A percentile compares a stretch with the other conserved stretches of the same genome.
These are phyloP conservation scores for Fusarium sp. DNA, from an alignment of 2,329 filamentous ascomycete species.

Conservation along the genomic window DNA sequence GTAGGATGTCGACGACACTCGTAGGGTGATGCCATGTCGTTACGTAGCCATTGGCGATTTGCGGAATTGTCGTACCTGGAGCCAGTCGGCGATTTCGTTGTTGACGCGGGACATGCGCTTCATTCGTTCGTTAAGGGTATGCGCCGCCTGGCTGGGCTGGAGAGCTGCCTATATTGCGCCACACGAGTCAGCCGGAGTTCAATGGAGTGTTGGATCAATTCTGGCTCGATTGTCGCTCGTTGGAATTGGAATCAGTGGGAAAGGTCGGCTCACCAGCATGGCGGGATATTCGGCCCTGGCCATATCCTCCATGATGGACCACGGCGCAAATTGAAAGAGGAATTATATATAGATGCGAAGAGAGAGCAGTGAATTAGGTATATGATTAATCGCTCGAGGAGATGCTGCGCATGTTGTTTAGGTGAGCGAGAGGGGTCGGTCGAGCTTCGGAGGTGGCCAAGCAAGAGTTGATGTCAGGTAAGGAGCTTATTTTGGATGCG, in stretches of 20 bases:
- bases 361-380: constrained; percentile 24
- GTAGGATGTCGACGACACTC: neutral
- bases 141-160: constrained; percentile 84
- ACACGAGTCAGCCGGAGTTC: constrained; percentile 34
- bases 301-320: constrained; percentile 77
- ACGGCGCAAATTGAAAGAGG: constrained; percentile 30
- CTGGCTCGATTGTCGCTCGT: neutral
- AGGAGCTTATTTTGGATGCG: constrained; percentile 24
- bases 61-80: constrained; percentile 76
- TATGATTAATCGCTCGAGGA: constrained; percentile 35
- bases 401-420: constrained; percentile 33
- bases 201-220: neutral
- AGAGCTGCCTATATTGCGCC: constrained; percentile 74
- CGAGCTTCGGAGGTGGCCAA: constrained; percentile 35
- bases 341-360: constrained; percentile 36
- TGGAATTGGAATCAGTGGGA: constrained; percentile 2
- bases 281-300: constrained; percentile 92
- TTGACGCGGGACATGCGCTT: constrained; percentile 90
- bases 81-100: constrained; percentile 93
- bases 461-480: constrained; percentile 11
- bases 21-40: neutral
- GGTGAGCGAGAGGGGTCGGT: constrained; percentile 39
- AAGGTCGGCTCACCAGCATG: constrained; percentile 80
- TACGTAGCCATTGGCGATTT: constrained; percentile 23
- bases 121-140: constrained; percentile 86